These are phyloP conservation scores for Neurospora sp. DNA, from an alignment of 2,329 filamentous ascomycete genomes.

Conservation along the genomic window DNA sequence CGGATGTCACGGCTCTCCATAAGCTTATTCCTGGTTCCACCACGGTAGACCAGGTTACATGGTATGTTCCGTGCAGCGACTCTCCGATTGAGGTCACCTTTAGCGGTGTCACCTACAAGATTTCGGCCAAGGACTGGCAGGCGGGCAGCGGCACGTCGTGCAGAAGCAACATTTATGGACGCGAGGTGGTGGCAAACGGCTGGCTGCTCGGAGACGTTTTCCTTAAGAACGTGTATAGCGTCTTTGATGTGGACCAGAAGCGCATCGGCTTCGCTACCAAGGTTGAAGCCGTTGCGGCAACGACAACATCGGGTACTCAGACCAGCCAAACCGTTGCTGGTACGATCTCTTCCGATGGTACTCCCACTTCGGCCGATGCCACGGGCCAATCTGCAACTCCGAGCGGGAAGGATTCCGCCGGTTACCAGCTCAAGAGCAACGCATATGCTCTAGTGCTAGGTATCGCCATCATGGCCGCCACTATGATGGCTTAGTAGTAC, in stretches of 20 bases:
- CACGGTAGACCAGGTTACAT: constrained; percentile 51
- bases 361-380: constrained; percentile 6
- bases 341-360: constrained; percentile 14
- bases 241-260: constrained; percentile 66
- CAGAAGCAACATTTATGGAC: constrained; percentile 66
- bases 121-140: constrained; percentile 66
- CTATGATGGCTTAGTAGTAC: constrained; percentile 13
- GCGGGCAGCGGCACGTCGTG: constrained; percentile 38
- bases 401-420: constrained; percentile 18
- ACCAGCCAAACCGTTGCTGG: background rate
- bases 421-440: constrained; percentile 16
- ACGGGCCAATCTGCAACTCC: constrained; percentile 13
- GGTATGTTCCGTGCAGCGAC: constrained; percentile 62
- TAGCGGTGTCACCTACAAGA: constrained; percentile 53
- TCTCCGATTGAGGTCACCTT: constrained; percentile 56
- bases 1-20: constrained; percentile 60
- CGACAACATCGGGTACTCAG: constrained; percentile 1
- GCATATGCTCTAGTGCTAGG: constrained; percentile 14
- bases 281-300: constrained; percentile 14
- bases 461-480: constrained; percentile 15
- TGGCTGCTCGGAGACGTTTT: constrained; percentile 86
- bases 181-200: constrained; percentile 52
- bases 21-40: constrained; percentile 52
- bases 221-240: constrained; percentile 79
- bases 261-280: constrained; percentile 44